Evolutionary conservation across 2,329 filamentous ascomycete genomes (phyloP), one percentile per base, ranked within the genome.

Genomic region (Didymellaceae sp.): DNA sequence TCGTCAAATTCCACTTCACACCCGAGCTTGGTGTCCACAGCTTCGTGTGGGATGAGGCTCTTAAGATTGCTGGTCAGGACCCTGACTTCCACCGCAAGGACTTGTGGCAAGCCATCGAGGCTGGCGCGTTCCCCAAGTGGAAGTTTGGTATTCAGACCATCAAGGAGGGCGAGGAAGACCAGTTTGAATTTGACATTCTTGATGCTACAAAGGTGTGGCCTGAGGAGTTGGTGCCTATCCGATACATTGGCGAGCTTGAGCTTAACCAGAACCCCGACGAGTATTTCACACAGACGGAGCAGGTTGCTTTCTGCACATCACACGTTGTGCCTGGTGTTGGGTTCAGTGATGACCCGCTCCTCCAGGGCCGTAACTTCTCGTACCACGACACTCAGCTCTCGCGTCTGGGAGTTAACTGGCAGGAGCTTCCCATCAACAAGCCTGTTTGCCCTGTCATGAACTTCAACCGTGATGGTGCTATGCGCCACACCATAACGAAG

Each of bases 151-250:
- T 95, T n/a, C 90, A 95, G 65, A 79, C 86, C 3, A 82, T 94
- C 17, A 82, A 87, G 0, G 89, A 93, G 57, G 80, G 80, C 7
- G 81, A 86, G 39, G 83, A 90, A 67, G 79, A 93, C 55, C 83
- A 89, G 13, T 95, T 93, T 54, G 90, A 93, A 6, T 93, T 94
- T 54, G 90, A 94, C 63, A 87, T 93, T 22, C 82, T 95, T 1
- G 90, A 95, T 59, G 86, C 90, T 1, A 95, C 90, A 28, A 94
- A 95, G 75, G 73, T 93, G 20, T 94, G 90, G 89, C 90, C 90
- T 0, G 88, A 94, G 66, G 87, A 93, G 10, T 74, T 86, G 0
- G 77, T 91, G 0, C 90, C 90, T 0, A 80, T 93, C 16, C 82
- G 87, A 6, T 90, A 90, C 66, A 89, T 95, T 47, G 90, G 89